phyloP scores from a whole-genome alignment of 2,329 filamentous ascomycete genomes.

The Aphanoascus verrucosus region DNA sequence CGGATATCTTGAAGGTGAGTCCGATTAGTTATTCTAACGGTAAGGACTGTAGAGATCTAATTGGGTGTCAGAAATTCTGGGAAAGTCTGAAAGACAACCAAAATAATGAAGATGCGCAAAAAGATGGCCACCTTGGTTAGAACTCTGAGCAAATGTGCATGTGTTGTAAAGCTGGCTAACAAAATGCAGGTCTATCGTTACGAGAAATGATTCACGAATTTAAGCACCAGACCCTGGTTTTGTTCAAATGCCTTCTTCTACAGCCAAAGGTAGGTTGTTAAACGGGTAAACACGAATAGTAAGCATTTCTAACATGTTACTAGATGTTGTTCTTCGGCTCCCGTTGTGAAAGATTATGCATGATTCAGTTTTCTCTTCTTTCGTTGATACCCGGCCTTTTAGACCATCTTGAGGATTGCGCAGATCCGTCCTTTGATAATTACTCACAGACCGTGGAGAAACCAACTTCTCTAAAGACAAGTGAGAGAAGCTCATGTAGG shows the following conservation, averaged over 20 bases:
- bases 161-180: conserved; percentile 1
- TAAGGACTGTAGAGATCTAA: conserved; percentile 17
- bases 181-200: conserved; percentile 52
- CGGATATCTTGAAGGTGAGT: conserved; percentile 65
- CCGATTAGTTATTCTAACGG: background rate
- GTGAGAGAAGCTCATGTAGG: conserved; percentile 69
- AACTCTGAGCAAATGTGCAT: conserved; percentile 1
- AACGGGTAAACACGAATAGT: background rate
- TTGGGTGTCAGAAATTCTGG: conserved; percentile 57
- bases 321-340: conserved; percentile 98
- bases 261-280: conserved; percentile 67
- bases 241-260: conserved; percentile 85
- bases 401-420: conserved; percentile 84
- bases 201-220: conserved; percentile 90
- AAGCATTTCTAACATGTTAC: background rate
- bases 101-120: conserved; percentile 56
- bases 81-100: conserved; percentile 61
- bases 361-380: conserved; percentile 95
- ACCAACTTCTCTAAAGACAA: conserved; percentile 79
- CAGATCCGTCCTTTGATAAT: conserved; percentile 79
- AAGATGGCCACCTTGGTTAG: conserved; percentile 78
- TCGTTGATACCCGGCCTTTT: conserved; percentile 90
- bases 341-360: conserved; percentile 89
- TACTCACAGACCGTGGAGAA: conserved; percentile 65
- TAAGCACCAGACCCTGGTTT: conserved; percentile 82